These are phyloP conservation scores for Dissophora globulifera DNA, from an alignment of 192 early-diverging fungal genomes.

Conservation along the genomic window DNA sequence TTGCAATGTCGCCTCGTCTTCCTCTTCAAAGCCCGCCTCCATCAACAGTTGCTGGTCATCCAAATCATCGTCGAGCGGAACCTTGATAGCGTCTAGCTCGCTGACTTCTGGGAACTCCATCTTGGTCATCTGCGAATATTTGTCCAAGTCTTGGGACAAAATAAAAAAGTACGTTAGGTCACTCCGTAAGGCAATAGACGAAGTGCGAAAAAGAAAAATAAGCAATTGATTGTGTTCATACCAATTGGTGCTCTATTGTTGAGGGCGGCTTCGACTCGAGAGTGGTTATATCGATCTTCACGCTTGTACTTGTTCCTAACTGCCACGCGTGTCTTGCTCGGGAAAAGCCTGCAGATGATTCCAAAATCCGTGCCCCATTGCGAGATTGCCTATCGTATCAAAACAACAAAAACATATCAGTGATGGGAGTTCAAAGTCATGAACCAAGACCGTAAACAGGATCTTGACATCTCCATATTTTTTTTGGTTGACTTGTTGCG, in stretches of 20 bases:
- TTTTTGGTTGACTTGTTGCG: too few relatives aligned
- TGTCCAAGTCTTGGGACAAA: constrained; percentile 19
- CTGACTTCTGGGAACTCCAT: constrained; percentile 29
- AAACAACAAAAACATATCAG: too few relatives aligned
- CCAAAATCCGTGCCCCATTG: constrained; percentile 62
- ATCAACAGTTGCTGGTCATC: constrained; percentile 3
- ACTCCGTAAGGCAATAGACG: neutral
- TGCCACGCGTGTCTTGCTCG: constrained; percentile 44
- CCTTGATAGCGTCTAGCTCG: constrained; percentile 19
- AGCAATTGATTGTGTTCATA: too few relatives aligned
- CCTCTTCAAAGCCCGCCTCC: constrained; percentile 17
- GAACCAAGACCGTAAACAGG: too few relatives aligned
- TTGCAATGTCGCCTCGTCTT: constrained; percentile 10
- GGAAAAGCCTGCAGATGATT: constrained; percentile 52
- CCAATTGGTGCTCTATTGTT: constrained; percentile 45
- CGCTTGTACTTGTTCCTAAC: constrained; percentile 58
- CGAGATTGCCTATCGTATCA: constrained; percentile 55
- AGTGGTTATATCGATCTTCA: constrained; percentile 44
- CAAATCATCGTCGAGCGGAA: constrained; percentile 10
- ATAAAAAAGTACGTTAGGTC: neutral
- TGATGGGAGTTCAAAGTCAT: too few relatives aligned
- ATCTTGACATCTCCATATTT: neutral
- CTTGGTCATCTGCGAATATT: constrained; percentile 27
- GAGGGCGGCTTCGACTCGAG: constrained; percentile 37
- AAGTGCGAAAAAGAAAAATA: too few relatives aligned